Evolutionary conservation across 2,329 filamentous ascomycete species (phyloP).

Genomic region (Dryadomyces quercivorus): DNA sequence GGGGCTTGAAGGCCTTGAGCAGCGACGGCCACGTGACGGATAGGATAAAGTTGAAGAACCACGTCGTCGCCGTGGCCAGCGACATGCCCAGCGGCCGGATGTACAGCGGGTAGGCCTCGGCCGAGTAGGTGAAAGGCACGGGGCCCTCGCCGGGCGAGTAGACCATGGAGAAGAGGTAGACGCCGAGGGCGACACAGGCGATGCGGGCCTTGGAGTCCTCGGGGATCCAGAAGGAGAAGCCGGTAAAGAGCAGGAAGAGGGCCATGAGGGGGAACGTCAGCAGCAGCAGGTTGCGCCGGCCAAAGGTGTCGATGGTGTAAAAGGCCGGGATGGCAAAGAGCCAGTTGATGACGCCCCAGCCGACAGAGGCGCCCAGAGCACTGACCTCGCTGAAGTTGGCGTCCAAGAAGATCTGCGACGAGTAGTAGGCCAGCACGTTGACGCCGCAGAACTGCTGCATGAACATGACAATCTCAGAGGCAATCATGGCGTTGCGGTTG

Average conservation of each 20-base stretch:
- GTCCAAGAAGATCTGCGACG: constrained; percentile 46
- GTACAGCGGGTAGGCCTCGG: constrained; percentile 54
- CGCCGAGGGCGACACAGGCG: constrained; percentile 33
- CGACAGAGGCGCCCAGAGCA: constrained; percentile 48
- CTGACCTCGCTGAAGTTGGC: constrained; percentile 36
- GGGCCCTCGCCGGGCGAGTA: constrained; percentile 49
- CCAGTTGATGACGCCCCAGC: constrained; percentile 54
- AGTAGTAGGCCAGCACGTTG: constrained; percentile 44
- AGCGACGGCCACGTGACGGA: constrained; percentile 35
- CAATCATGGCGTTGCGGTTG: constrained; percentile 48
- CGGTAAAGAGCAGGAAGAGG: constrained; percentile 32
- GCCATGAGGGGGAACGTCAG: constrained; percentile 54
- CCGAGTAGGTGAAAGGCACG: constrained; percentile 55
- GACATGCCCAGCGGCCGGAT: constrained; percentile 51
- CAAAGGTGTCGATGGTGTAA: constrained; percentile 57
- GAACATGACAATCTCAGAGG: constrained; percentile 53
- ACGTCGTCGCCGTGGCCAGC: constrained; percentile 39
- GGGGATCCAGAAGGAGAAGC: constrained; percentile 34
- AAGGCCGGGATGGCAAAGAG: constrained; percentile 51
- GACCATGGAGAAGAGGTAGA: constrained; percentile 36
- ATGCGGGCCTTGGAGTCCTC: constrained; percentile 22
- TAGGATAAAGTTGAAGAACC: constrained; percentile 31
- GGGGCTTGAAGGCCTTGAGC: constrained; percentile 28
- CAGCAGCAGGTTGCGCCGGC: constrained; percentile 50
- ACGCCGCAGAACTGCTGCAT: constrained; percentile 43